These are phyloP conservation scores for Rhizopogon vesiculosus DNA, from an alignment of 768 basidiomycete species.

Conservation along the genomic window DNA sequence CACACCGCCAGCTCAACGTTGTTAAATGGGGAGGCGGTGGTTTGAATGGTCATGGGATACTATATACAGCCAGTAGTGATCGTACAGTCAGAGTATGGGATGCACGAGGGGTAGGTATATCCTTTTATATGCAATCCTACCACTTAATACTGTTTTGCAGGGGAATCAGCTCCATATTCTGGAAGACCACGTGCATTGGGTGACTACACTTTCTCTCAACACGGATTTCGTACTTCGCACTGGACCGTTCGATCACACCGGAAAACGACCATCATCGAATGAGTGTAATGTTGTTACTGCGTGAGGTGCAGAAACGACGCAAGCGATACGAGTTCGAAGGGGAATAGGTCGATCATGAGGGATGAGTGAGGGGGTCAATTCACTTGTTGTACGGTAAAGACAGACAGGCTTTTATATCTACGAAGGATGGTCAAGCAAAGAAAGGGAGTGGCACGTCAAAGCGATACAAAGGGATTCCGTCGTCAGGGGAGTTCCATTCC, in stretches of 20 bases:
- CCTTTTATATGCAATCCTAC: not conserved
- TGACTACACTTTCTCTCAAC: slow-evolving; percentile 92
- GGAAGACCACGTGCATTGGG: slow-evolving; percentile 98
- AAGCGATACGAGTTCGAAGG: no score
- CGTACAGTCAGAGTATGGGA: slow-evolving; percentile 95
- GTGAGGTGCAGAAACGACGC: no score
- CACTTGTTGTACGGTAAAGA: no score
- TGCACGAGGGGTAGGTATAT: slow-evolving; percentile 56
- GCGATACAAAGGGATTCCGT: no score
- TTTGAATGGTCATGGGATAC: slow-evolving; percentile 55
- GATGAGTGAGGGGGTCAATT: no score
- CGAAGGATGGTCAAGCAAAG: no score
- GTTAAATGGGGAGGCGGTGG: slow-evolving; percentile 95
- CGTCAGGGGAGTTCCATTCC: no score
- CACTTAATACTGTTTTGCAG: slow-evolving; percentile 31
- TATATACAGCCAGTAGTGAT: slow-evolving; percentile 96
- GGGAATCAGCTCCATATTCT: slow-evolving; percentile 80
- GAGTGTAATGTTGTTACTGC: no score
- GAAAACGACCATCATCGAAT: slow-evolving; percentile 72
- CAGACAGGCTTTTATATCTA: no score
- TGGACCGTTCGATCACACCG: slow-evolving; percentile 89
- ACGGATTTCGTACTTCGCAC: slow-evolving; percentile 94
- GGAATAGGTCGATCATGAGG: no score
- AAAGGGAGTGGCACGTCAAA: no score
- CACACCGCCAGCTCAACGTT: slow-evolving; percentile 91